Conservation (phyloP, 768 basidiomycete genomes). For the Macrolepiota albuminosa region DNA sequence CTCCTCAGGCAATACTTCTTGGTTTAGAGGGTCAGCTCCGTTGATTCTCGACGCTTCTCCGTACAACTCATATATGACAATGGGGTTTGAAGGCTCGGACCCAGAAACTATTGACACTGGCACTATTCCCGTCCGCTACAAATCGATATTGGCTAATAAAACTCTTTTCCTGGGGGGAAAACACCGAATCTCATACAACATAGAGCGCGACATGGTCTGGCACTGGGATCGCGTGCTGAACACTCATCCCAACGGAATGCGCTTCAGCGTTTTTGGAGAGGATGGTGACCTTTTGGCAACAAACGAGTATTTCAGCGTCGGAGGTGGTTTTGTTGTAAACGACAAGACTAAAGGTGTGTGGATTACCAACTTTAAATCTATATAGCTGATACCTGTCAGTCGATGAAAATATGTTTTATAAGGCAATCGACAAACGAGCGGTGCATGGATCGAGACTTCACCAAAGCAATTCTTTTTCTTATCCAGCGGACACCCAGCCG, state of each 20-base stretch:
- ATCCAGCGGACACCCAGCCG: conserved; percentile 22
- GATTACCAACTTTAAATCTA: background rate
- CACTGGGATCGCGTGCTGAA: conserved; percentile 84
- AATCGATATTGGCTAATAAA: conserved; percentile 60
- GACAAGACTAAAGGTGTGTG: conserved; percentile 79
- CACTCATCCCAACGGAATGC: conserved; percentile 91
- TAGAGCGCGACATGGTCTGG: conserved; percentile 92
- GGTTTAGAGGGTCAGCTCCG: conserved; percentile 59
- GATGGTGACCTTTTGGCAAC: conserved; percentile 88
- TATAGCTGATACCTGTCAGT: conserved; percentile 32
- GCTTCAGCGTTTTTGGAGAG: conserved; percentile 78
- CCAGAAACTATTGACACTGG: conserved; percentile 92
- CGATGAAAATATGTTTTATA: conserved; percentile 94
- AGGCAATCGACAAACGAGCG: conserved; percentile 75
- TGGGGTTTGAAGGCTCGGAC: conserved; percentile 54
- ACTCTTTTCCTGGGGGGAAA: conserved; percentile 65
- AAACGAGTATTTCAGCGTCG: conserved; percentile 94
- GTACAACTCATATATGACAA: background rate
- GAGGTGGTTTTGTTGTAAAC: conserved; percentile 94
- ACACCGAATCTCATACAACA: conserved; percentile 78
- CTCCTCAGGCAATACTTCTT: conserved; percentile 80
- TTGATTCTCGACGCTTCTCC: background rate
- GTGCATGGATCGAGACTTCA: conserved; percentile 80
- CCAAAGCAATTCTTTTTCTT: conserved; percentile 47
- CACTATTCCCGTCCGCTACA: conserved; percentile 74